Percentiles rank a stretch among this genome's conserved stretches.
Evolutionary conservation across 176 grass and related monocot genomes (phyloP).

Genomic region (Paspalum notatum): DNA sequence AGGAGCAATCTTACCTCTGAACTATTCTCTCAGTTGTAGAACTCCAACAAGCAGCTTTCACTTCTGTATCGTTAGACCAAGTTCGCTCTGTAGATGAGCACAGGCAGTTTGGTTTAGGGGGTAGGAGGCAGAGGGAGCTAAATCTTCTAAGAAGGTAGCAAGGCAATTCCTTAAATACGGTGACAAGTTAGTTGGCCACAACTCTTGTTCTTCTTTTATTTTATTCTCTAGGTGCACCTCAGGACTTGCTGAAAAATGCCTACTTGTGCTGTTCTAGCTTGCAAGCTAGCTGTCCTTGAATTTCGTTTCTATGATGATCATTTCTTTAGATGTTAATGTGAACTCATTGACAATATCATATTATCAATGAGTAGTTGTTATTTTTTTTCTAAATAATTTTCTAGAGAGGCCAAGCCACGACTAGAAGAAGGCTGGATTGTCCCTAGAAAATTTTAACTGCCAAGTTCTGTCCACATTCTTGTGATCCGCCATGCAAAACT

Average conservation of each 20-base stretch:
- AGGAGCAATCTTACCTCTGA: slow-evolving; percentile 19
- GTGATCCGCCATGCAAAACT: neutral
- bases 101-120: slow-evolving; percentile 25
- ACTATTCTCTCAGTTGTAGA: neutral
- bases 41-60: neutral
- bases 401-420: neutral
- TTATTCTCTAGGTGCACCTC: slow-evolving; percentile 24
- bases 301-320: slow-evolving; percentile 23
- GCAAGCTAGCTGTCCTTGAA: slow-evolving; percentile 50
- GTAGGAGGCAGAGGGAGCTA: slow-evolving; percentile 28
- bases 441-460: slow-evolving; percentile 17
- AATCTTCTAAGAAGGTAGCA: slow-evolving; percentile 53
- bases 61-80: slow-evolving; percentile 26
- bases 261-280: slow-evolving; percentile 29
- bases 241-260: slow-evolving; percentile 16
- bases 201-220: slow-evolving; percentile 24
- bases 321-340: slow-evolving; percentile 4
- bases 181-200: slow-evolving; percentile 53
- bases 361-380: slow-evolving; percentile 20
- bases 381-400: neutral
- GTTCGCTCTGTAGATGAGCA: slow-evolving; percentile 28
- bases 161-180: slow-evolving; percentile 46
- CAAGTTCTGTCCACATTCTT: neutral
- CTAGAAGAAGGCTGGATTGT: neutral
- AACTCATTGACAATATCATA: slow-evolving; percentile 26